These are phyloP conservation scores for Tetraselmis striata DNA, from an alignment of 139 green algal species.

Conservation along the genomic window DNA sequence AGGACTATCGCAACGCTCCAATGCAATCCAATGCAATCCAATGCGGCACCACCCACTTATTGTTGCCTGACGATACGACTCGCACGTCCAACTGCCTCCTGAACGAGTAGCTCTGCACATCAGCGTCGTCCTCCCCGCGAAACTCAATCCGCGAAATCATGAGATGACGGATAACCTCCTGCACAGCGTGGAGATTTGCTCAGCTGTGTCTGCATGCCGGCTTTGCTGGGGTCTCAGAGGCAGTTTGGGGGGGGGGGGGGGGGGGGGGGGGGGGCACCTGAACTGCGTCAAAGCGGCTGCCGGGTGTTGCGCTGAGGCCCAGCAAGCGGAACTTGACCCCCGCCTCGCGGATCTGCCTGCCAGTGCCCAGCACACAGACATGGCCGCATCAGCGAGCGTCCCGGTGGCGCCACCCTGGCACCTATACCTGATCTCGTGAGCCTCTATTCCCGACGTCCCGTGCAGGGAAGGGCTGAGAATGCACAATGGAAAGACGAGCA, in stretches of 20 bases:
- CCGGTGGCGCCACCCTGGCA: too few relatives aligned
- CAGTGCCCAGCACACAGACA: too few relatives aligned
- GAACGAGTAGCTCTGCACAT: slow-evolving; percentile 63
- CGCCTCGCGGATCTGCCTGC: slow-evolving; percentile 32
- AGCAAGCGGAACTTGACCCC: slow-evolving; percentile 67
- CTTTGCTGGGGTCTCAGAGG: background rate
- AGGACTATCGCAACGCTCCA: too few relatives aligned
- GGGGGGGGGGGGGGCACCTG: slow-evolving; percentile 3
- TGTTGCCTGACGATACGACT: slow-evolving; percentile 4
- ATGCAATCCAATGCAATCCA: too few relatives aligned
- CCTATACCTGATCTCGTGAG: too few relatives aligned
- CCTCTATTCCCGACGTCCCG: too few relatives aligned
- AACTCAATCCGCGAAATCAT: slow-evolving; percentile 66
- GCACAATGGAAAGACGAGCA: too few relatives aligned
- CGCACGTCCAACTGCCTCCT: slow-evolving; percentile 24
- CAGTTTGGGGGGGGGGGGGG: background rate
- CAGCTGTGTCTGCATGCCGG: background rate
- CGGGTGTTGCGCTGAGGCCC: slow-evolving; percentile 85
- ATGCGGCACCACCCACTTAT: too few relatives aligned
- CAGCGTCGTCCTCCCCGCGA: slow-evolving; percentile 63
- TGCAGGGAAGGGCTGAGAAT: too few relatives aligned
- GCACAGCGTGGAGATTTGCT: background rate
- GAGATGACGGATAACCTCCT: slow-evolving; percentile 80
- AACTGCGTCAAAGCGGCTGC: slow-evolving; percentile 43
- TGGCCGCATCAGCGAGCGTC: too few relatives aligned